phyloP scores from a whole-genome alignment of 108 stramenopile species.

The Fragilariopsis cylindrus region DNA sequence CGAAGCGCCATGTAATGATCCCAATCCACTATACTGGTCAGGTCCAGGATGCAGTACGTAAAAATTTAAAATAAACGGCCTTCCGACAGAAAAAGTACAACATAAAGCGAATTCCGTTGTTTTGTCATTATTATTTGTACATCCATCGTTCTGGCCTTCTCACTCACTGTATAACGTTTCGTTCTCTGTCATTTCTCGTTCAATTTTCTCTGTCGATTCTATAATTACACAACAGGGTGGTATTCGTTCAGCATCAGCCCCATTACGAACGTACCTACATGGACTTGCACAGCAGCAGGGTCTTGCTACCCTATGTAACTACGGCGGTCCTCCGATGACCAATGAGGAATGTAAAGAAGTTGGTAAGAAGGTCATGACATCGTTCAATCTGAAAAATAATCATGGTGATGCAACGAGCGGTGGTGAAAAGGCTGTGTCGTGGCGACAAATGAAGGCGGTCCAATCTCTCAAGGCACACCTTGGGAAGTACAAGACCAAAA shows the following conservation, averaged over 20 bases:
- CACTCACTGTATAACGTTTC: too few relatives aligned
- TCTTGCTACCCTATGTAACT: slow-evolving; percentile 64
- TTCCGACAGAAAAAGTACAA: too few relatives aligned
- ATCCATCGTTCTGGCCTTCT: slow-evolving; percentile 51
- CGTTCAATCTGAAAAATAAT: neutral
- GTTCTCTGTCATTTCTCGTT: too few relatives aligned
- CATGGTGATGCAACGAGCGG: neutral
- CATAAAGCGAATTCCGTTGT: too few relatives aligned
- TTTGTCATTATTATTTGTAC: slow-evolving; percentile 30
- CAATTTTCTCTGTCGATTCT: too few relatives aligned
- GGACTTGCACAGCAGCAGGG: slow-evolving; percentile 78
- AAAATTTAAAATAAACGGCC: too few relatives aligned
- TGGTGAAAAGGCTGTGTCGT: neutral
- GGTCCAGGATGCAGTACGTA: slow-evolving; percentile 48
- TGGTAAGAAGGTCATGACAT: slow-evolving; percentile 14
- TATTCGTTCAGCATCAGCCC: slow-evolving; percentile 75
- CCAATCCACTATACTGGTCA: slow-evolving; percentile 18
- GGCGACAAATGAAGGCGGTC: slow-evolving; percentile 36
- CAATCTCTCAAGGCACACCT: slow-evolving; percentile 33
- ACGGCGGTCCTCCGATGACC: slow-evolving; percentile 61
- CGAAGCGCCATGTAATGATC: neutral
- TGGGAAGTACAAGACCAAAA: slow-evolving; percentile 13
- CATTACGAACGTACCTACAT: slow-evolving; percentile 83
- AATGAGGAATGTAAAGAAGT: slow-evolving; percentile 58
- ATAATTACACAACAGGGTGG: slow-evolving; percentile 13